phyloP scores from a whole-genome alignment of 163 green algal genomes.

The Prototheca wickerhamii region DNA sequence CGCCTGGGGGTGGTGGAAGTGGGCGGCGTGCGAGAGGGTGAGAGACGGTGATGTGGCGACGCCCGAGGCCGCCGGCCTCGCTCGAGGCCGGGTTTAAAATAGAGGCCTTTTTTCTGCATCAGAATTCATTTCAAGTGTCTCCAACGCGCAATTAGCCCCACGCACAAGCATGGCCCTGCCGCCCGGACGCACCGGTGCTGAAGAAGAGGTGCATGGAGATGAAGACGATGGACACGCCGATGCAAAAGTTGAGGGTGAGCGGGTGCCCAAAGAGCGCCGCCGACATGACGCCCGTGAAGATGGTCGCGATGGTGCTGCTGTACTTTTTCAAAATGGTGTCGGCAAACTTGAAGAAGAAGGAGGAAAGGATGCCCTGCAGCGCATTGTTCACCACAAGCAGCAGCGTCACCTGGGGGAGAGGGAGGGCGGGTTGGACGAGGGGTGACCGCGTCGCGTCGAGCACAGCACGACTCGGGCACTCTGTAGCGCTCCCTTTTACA shows the following conservation, averaged over 20 bases:
- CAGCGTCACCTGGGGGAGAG: conserved; percentile 37
- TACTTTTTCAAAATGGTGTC: conserved; percentile 91
- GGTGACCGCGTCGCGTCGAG: too few relatives aligned
- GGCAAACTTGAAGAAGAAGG: conserved; percentile 44
- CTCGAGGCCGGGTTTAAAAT: too few relatives aligned
- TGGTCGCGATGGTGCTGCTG: conserved; percentile 84
- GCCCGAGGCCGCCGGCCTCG: too few relatives aligned
- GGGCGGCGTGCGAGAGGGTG: too few relatives aligned
- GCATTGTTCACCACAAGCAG: conserved; percentile 91
- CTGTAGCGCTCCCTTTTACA: too few relatives aligned
- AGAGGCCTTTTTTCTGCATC: too few relatives aligned
- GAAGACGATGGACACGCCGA: conserved; percentile 91
- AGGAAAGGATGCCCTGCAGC: conserved; percentile 76
- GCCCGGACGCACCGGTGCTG: conserved; percentile 14
- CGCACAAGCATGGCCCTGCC: background rate
- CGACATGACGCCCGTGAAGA: conserved; percentile 86
- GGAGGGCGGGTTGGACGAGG: background rate
- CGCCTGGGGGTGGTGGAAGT: too few relatives aligned
- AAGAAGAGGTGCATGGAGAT: conserved; percentile 96
- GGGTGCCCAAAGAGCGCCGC: conserved; percentile 77
- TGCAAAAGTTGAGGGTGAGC: conserved; percentile 86
- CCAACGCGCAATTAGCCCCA: too few relatives aligned
- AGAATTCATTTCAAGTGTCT: too few relatives aligned
- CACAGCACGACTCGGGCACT: too few relatives aligned
- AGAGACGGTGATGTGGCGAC: too few relatives aligned